Conservation (phyloP, 2,329 filamentous ascomycete genomes). For the Penicillium concentricum region DNA sequence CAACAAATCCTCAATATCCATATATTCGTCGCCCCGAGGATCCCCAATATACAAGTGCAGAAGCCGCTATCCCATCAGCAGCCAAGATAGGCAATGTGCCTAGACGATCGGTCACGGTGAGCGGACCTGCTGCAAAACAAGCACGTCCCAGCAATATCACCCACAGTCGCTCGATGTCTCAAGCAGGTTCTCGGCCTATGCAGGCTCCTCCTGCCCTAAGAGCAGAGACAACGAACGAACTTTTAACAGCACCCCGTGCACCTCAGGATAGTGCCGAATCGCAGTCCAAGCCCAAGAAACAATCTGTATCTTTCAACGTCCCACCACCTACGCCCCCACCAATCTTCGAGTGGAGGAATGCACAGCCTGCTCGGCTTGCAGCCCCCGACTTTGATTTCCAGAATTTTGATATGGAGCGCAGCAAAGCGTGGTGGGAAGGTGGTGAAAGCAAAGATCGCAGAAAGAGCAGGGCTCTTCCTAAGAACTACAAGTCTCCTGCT, state of each 20-base stretch:
- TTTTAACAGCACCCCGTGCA: conserved; percentile 16
- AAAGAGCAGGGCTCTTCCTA: conserved; percentile 46
- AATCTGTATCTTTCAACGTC: conserved; percentile 48
- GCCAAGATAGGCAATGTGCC: conserved; percentile 23
- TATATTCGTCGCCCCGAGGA: conserved; percentile 17
- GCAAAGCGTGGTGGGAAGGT: conserved; percentile 76
- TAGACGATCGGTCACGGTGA: conserved; percentile 29
- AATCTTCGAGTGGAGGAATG: conserved; percentile 67
- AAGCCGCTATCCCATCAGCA: conserved; percentile 8
- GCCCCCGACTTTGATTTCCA: conserved; percentile 62
- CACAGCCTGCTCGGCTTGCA: conserved; percentile 60
- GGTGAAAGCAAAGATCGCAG: conserved; percentile 48
- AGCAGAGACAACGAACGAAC: conserved; percentile 14
- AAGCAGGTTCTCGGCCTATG: conserved; percentile 6
- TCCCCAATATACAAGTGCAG: conserved; percentile 21
- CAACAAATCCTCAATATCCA: conserved; percentile 23
- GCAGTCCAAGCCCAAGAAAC: conserved; percentile 35
- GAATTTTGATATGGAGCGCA: conserved; percentile 48
- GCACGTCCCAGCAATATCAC: background rate
- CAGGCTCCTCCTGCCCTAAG: background rate
- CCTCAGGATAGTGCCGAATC: conserved; percentile 21
- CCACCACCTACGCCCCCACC: conserved; percentile 48
- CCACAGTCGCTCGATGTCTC: conserved; percentile 18
- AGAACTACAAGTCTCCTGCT: conserved; percentile 34
- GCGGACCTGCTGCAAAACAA: conserved; percentile 15